Conservation (phyloP, 78 protist genomes). For the Dictyostelium brefeldianum region DNA sequence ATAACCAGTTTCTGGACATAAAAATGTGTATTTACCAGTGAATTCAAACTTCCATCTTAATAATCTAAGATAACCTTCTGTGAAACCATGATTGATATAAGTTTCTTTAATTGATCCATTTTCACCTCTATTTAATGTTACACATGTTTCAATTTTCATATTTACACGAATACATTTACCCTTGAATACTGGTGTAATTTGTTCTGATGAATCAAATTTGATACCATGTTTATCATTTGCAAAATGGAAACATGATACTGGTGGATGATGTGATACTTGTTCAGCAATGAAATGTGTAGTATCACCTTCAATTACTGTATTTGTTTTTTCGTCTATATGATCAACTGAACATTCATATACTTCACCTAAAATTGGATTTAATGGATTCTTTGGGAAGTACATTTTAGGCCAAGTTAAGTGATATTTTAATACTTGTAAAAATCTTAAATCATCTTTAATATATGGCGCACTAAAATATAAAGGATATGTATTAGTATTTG, state of each 20-base stretch:
- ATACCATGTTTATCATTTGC: slow-evolving; percentile 54
- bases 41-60: slow-evolving; percentile 74
- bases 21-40: slow-evolving; percentile 54
- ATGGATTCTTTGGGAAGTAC: slow-evolving; percentile 80
- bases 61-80: slow-evolving; percentile 66
- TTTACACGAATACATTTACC: slow-evolving; percentile 64
- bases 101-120: slow-evolving; percentile 27
- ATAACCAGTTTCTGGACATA: slow-evolving; percentile 75
- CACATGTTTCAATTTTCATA: slow-evolving; percentile 46
- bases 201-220: slow-evolving; percentile 23
- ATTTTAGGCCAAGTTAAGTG: slow-evolving; percentile 77
- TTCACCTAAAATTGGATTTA: slow-evolving; percentile 76
- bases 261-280: slow-evolving; percentile 79
- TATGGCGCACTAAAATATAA: not conserved
- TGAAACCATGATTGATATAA: slow-evolving; percentile 61
- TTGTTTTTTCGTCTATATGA: slow-evolving; percentile 56
- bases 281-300: slow-evolving; percentile 41
- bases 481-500: no score
- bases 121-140: slow-evolving; percentile 16
- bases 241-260: slow-evolving; percentile 55
- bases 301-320: slow-evolving; percentile 6
- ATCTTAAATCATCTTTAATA: slow-evolving; percentile 63
- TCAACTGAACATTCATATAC: slow-evolving; percentile 42
- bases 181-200: slow-evolving; percentile 78
- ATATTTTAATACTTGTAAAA: slow-evolving; percentile 67